Base-by-base conservation (phyloP, 345 rosid species). In the Rhodamnia argentea region DNA sequence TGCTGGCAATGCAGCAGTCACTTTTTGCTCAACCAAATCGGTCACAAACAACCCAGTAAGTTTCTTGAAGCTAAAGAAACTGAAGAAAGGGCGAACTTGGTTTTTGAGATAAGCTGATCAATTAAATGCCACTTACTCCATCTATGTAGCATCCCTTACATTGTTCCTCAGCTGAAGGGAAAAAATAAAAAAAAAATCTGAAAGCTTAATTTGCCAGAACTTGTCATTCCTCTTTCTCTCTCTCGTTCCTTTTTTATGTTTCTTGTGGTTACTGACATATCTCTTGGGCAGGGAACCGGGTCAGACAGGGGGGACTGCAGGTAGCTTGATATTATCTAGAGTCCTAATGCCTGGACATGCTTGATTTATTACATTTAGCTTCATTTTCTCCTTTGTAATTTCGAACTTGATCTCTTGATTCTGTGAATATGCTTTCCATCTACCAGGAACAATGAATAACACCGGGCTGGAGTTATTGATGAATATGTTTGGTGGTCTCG, bases 401-500 rank as follows among this genome's bases (percentile, higher is more conserved):
- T 54, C 47, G 59, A 50, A 54, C 51, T 76, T 6, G 16, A 60
- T 62, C 84, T 84, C 82, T 58, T 62, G 59, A 82, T 76, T 62
- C 60, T 82, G 52, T 52, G 58, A 44, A 18, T 70, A 78, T 64
- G 51, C 84, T 85, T 84, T 85, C 56, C 53, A 84, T 84, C 55
- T 84, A 50, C 32, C 84, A 93, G 93, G 90, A 87, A 85, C 89
- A 11, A 89, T 87, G 4, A 93, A 92, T 87, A 90, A 87, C 82
- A 83, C 84, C 27, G 93, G 94, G 54, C 83, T 96, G 89, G 99
- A 93, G 51, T 86, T 93, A 84, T 90, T 96, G 93, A 95, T 95
- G 99, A 95, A 92, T 90, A 94, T 96, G 99, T 95, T 96, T 91
- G 95, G 98, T 59, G 92, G 92, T 84, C 98, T 95, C 84, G 97